These are phyloP conservation scores for Arctium minus DNA, from an alignment of 129 eudicot genomes.

Conservation along the genomic window DNA sequence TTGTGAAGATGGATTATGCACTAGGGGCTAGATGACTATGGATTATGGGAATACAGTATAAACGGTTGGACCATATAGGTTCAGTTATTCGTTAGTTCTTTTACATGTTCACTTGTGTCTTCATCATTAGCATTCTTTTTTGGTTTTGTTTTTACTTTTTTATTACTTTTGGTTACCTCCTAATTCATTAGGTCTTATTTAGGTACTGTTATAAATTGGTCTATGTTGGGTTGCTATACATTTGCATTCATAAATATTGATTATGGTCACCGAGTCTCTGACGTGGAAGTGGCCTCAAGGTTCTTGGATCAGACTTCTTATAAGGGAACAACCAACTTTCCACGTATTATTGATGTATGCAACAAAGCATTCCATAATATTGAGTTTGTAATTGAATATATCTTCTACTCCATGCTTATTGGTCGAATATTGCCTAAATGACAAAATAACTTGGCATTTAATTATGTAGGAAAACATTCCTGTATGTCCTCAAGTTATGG, in stretches of 20 bases:
- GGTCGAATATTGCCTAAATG: background rate
- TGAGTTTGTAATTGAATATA: too few species aligned
- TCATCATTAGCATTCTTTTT: background rate
- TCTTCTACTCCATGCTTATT: background rate
- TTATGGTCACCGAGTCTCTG: constrained; percentile 44
- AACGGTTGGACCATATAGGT: constrained; percentile 8
- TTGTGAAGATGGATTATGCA: constrained; percentile 66
- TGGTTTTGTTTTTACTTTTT: background rate
- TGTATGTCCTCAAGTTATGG: too few species aligned
- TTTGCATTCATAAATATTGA: constrained; percentile 29
- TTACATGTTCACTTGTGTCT: constrained; percentile 29
- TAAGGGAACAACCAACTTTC: constrained; percentile 29
- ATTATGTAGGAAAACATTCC: too few species aligned
- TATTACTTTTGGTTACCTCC: constrained; percentile 6
- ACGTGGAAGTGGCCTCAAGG: constrained; percentile 72
- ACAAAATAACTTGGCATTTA: too few species aligned
- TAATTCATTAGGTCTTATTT: constrained; percentile 11
- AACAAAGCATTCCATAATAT: too few species aligned
- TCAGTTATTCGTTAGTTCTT: constrained; percentile 19
- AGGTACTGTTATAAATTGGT: constrained; percentile 22
- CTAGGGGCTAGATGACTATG: constrained; percentile 30
- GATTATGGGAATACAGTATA: constrained; percentile 1
- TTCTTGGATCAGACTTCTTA: constrained; percentile 69
- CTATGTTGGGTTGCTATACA: constrained; percentile 25
- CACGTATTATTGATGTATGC: too few species aligned